These are phyloP conservation scores for Bacidia gigantensis DNA, from an alignment of 495 filamentous ascomycete genomes.

Conservation along the genomic window DNA sequence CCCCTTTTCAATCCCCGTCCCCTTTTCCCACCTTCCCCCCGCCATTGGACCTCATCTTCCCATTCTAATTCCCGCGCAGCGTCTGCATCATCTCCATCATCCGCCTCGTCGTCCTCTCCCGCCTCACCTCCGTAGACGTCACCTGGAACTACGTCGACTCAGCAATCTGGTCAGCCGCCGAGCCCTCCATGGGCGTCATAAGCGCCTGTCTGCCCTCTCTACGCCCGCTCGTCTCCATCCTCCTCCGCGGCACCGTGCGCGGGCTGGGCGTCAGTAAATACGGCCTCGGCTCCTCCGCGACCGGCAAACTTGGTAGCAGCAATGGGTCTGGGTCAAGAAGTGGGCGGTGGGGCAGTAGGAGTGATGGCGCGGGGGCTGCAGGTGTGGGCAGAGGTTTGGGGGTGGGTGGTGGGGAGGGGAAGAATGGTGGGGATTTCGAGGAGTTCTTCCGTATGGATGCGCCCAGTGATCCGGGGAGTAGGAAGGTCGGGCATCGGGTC, in stretches of 20 bases:
- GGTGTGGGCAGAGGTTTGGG: background rate
- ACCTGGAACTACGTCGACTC: slow-evolving; percentile 14
- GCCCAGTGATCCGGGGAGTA: slow-evolving; percentile 2
- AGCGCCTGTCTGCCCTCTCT: slow-evolving; percentile 34
- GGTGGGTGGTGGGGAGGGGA: slow-evolving; percentile 1
- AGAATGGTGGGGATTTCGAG: background rate
- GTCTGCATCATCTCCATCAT: slow-evolving; percentile 14
- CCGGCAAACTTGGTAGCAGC: background rate
- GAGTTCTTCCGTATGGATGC: background rate
- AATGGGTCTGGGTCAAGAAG: background rate
- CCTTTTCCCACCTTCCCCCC: background rate
- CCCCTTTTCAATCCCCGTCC: background rate
- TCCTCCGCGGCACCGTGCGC: slow-evolving; percentile 6
- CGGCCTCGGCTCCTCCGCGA: background rate
- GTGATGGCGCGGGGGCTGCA: background rate
- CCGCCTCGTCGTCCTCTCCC: slow-evolving; percentile 9
- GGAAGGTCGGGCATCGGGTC: background rate
- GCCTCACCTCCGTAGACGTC: slow-evolving; percentile 1
- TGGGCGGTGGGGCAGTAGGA: background rate
- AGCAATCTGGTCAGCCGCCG: slow-evolving; percentile 17
- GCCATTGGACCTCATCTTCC: background rate
- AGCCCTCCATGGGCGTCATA: slow-evolving; percentile 34
- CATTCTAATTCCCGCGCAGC: too few relatives aligned
- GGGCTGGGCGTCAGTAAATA: background rate
- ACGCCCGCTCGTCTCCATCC: slow-evolving; percentile 23